Evolutionary conservation across 169 alveolate genomes (phyloP), one percentile per base, ranked within the genome.

Genomic region (Fabrea salina): DNA sequence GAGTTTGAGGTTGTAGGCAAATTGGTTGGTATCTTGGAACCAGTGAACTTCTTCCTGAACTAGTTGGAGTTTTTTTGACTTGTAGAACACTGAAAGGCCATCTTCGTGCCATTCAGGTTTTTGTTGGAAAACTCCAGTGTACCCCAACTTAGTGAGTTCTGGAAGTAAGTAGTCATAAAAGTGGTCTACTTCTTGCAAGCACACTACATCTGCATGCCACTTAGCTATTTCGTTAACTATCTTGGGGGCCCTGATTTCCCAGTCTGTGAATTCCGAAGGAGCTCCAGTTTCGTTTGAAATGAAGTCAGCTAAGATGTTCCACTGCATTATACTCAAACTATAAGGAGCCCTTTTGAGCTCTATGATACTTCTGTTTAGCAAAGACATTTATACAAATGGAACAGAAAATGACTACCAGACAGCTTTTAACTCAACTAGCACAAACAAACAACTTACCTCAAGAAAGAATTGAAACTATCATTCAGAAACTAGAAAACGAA

Each of bases 101-200:
- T 61, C 75, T 61, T 27, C 32, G 37, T 61, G 75, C 75, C 75
- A 61, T 1, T 27, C 53, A 1, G 37, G 37, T 33, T 61, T 61
- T 61, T 61, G 27, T 33, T 61, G 58, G 37, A 30, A 61, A 61
- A 61, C 11, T 35, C 75, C 75, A 8, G 16, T 0, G 37, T 33
- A 61, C 13, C 75, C 75, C 13, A 30, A 22, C 1, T 33, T 37
- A 32, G 0, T 0, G 8, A 61, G 44, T 33, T 33, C 25, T 11
- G 75, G 75, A n/a, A 13, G 27, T 16, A 61, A 61, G 3, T n/a
- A 30, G 37, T 61, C 75, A 33, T 22, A 22, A 37, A 32, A 61
- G 3, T 61, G 75, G 54, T 61, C 75, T 1, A 61, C 27, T 33
- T 61, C 75, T 4, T 61, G 53, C 0, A 33, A n/a, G 37, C 75